Conservation (phyloP, 116 monocot genomes). For the Papilionanthe hybrid region DNA sequence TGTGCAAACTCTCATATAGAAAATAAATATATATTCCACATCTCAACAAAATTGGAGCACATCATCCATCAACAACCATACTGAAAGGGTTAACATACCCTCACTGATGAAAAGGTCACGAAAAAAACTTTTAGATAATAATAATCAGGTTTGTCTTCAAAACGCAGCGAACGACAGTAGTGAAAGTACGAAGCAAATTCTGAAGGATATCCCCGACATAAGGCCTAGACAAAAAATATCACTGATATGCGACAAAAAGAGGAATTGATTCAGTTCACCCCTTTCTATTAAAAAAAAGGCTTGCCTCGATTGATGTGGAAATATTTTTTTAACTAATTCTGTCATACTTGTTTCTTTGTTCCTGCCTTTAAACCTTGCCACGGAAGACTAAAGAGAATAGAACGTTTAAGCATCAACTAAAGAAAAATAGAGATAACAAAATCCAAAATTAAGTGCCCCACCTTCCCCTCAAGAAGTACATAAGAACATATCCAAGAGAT, state of each 20-base stretch:
- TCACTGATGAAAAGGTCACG: slow-evolving; percentile 91
- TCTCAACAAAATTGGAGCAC: too few relatives aligned
- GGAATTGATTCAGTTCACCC: neutral
- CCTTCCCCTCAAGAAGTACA: slow-evolving; percentile 90
- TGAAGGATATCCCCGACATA: slow-evolving; percentile 80
- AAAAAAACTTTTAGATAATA: slow-evolving; percentile 83
- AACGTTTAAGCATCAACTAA: neutral
- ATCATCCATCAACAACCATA: too few relatives aligned
- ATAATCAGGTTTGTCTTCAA: slow-evolving; percentile 94
- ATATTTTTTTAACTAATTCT: slow-evolving; percentile 61
- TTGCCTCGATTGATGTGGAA: slow-evolving; percentile 55
- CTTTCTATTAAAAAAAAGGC: neutral
- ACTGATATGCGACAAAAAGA: neutral
- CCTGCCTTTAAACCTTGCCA: slow-evolving; percentile 75
- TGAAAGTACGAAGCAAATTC: slow-evolving; percentile 89
- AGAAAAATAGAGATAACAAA: too few relatives aligned
- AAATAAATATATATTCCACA: too few relatives aligned
- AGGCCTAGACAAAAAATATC: slow-evolving; percentile 30
- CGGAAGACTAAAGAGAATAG: slow-evolving; percentile 31
- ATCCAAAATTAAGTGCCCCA: slow-evolving; percentile 8
- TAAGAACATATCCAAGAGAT: slow-evolving; percentile 82
- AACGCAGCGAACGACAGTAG: slow-evolving; percentile 74
- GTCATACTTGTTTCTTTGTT: slow-evolving; percentile 69
- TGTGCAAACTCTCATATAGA: too few relatives aligned
- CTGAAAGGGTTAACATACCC: slow-evolving; percentile 30